Base-by-base conservation (phyloP, 169 alveolate species). In the Nephromyces sp. region DNA sequence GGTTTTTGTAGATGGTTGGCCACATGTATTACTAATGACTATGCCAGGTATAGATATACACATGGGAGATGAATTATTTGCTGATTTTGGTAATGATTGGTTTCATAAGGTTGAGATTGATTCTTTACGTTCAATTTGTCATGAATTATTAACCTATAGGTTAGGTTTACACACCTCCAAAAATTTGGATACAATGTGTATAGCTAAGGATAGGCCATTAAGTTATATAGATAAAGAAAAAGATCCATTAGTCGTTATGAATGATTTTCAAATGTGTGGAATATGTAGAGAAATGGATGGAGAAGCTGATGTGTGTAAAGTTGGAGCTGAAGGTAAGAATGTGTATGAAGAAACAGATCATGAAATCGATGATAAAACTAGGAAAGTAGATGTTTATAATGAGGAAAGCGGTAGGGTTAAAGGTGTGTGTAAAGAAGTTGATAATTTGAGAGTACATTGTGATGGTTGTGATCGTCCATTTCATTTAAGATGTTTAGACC, bases 71-170 rank as follows among this genome's bases (percentile, higher is more conserved):
- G 96, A 91, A 67, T 84, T 91, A 3, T 81, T 91, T 62, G 96
- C 96, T 4, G 96, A 91, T 71, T 91, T 91, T 74, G 96, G 96
- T 6, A 86, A 83, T 31, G 88, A 84, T 32, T 91, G 96, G 96
- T 91, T 91, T 70, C 78, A 84, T 28, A 90, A 82, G 61, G 93
- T 91, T 32, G 88, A 87, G 61, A 90, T 87, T 32, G 89, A 84
- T 24, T 83, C 91, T 30, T 89, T 86, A 74, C 77, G 53, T 34
- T 75, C 72, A 34, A 74, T 88, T 43, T 72, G 76, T 30, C 77
- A 84, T 15, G 93, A 88, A 67, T 66, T 88, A 24, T 82, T 88
- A 29, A 76, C 70, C 22, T 85, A 83, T 65, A 64, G 90, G 1
- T 72, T 82, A 4, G 85, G 87, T 4, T 6, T 24, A 24, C 21